phyloP scores from a whole-genome alignment of 495 filamentous ascomycete species.

The Hypoxylon lienhwacheense region DNA sequence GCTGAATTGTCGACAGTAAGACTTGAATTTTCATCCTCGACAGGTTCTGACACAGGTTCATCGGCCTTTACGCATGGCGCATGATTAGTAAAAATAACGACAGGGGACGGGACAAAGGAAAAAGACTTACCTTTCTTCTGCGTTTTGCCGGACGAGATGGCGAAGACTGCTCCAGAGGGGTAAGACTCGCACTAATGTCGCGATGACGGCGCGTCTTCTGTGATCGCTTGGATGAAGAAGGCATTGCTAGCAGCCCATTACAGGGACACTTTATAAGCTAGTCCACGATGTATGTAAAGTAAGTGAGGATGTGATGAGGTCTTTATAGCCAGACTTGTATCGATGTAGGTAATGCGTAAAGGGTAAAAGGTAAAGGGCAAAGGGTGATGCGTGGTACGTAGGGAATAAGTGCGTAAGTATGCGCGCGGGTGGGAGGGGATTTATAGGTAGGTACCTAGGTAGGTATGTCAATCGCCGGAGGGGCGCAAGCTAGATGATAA shows the following conservation, averaged over 20 bases:
- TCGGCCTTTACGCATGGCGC: conserved; percentile 35
- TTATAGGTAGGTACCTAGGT: too few species aligned
- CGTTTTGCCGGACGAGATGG: conserved; percentile 72
- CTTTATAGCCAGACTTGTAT: not conserved
- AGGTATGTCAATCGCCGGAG: too few species aligned
- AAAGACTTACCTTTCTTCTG: conserved; percentile 66
- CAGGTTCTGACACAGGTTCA: conserved; percentile 37
- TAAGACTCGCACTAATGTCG: conserved; percentile 42
- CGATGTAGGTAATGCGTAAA: too few species aligned
- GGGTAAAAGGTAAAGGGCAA: too few species aligned
- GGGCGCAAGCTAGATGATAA: too few species aligned
- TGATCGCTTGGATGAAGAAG: conserved; percentile 47
- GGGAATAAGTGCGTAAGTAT: too few species aligned
- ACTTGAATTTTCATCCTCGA: conserved; percentile 48
- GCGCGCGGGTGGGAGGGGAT: too few species aligned
- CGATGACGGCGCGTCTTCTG: conserved; percentile 45
- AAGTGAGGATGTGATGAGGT: not conserved
- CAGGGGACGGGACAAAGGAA: conserved; percentile 17
- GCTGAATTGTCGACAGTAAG: conserved; percentile 52
- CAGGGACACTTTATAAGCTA: not conserved
- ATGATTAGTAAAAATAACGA: conserved; percentile 17
- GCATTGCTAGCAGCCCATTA: conserved; percentile 40
- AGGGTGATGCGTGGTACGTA: too few species aligned
- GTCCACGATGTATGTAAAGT: not conserved
- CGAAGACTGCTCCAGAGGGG: conserved; percentile 56